A percentile compares a stretch with the other conserved stretches of the same genome.
Conservation (phyloP, 768 basidiomycete genomes). For the Gloeopeniophorella convolvens region DNA sequence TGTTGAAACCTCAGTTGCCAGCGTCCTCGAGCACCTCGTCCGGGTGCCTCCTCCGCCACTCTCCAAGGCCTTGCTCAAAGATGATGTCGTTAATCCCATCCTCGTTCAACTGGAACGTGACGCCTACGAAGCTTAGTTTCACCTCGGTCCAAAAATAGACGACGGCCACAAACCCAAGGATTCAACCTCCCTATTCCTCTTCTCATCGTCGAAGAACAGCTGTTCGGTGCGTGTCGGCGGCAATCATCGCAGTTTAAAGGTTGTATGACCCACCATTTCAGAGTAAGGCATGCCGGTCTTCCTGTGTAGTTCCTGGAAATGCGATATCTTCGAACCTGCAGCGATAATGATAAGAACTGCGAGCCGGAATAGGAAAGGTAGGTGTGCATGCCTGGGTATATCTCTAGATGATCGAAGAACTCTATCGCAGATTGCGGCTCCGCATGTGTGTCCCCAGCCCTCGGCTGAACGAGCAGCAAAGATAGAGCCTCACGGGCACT, state of each 20-base stretch:
- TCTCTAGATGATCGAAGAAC: slow-evolving; percentile 67
- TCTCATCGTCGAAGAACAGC: slow-evolving; percentile 14
- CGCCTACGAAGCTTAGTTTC: slow-evolving; percentile 39
- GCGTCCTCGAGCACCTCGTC: slow-evolving; percentile 5
- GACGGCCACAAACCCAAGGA: slow-evolving; percentile 36
- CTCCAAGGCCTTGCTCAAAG: slow-evolving; percentile 63
- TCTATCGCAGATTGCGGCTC: slow-evolving; percentile 42
- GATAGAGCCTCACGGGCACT: slow-evolving; percentile 63
- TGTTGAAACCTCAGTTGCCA: too few relatives aligned
- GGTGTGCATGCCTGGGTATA: slow-evolving; percentile 64
- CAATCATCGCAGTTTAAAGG: neutral
- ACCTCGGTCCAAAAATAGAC: neutral
- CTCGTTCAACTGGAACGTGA: slow-evolving; percentile 72
- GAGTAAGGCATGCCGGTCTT: slow-evolving; percentile 72
- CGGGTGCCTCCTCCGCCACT: slow-evolving; percentile 56
- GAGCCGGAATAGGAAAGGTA: too few relatives aligned
- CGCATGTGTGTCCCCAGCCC: slow-evolving; percentile 27
- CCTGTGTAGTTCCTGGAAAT: slow-evolving; percentile 34
- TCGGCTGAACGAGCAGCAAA: slow-evolving; percentile 48
- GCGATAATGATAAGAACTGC: too few relatives aligned
- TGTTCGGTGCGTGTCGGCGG: neutral
- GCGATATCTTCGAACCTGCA: too few relatives aligned
- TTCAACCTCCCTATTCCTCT: slow-evolving; percentile 11
- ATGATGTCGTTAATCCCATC: slow-evolving; percentile 51
- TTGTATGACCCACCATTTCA: slow-evolving; percentile 54